Evolutionary conservation across 2,329 filamentous ascomycete species (phyloP).

Genomic region (Exophiala sideris): DNA sequence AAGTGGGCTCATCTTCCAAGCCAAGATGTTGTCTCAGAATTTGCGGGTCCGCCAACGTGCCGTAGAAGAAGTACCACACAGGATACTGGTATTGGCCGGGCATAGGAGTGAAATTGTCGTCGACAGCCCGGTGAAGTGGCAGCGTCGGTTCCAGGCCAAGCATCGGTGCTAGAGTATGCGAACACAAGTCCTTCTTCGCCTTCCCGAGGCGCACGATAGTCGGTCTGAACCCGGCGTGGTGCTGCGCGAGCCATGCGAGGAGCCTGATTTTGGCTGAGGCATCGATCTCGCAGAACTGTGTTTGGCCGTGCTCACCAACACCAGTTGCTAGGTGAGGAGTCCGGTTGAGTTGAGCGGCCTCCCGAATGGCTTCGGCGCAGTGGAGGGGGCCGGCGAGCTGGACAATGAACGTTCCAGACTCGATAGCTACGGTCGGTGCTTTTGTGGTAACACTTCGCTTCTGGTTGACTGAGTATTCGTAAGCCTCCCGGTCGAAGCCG

Average conservation of each 20-base stretch:
- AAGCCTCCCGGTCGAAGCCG: conserved; percentile 40
- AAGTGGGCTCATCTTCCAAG: conserved; percentile 26
- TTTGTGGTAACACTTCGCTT: background rate
- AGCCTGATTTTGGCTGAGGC: conserved; percentile 15
- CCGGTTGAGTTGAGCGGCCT: conserved; percentile 17
- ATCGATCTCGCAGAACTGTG: conserved; percentile 30
- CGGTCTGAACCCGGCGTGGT: conserved; percentile 26
- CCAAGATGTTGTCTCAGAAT: conserved; percentile 35
- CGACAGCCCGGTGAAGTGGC: conserved; percentile 30
- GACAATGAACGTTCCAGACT: conserved; percentile 26
- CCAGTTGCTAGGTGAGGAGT: conserved; percentile 21
- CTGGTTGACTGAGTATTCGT: conserved; percentile 32
- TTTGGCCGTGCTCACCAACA: conserved; percentile 22
- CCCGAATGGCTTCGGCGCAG: conserved; percentile 24
- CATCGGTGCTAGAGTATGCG: conserved; percentile 25
- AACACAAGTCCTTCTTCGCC: conserved; percentile 31
- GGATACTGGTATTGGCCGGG: conserved; percentile 34
- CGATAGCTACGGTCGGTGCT: background rate
- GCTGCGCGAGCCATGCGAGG: conserved; percentile 20
- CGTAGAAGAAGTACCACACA: conserved; percentile 47
- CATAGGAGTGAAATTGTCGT: background rate
- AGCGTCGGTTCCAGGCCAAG: conserved; percentile 31
- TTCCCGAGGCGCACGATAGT: conserved; percentile 30
- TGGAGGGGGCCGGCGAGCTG: conserved; percentile 28
- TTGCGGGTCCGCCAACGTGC: conserved; percentile 34